Conservation (phyloP, 169 alveolate species). For the Plasmodium billcollinsi region DNA sequence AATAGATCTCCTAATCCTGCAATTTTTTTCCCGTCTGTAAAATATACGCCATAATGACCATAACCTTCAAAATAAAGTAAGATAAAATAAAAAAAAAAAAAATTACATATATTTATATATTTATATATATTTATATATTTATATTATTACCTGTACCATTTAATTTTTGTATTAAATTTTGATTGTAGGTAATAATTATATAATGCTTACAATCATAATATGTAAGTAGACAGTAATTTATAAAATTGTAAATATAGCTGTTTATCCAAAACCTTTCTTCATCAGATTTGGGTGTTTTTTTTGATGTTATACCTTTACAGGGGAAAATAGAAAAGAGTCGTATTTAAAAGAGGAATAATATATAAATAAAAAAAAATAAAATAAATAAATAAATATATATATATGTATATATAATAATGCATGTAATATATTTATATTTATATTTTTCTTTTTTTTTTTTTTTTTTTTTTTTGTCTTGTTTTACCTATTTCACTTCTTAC, state of each 20-base stretch:
- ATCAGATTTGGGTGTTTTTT: constrained; percentile 23
- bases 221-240: constrained; percentile 50
- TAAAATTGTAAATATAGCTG: constrained; percentile 67
- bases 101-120: too few relatives aligned
- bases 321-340: neutral
- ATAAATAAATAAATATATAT: too few relatives aligned
- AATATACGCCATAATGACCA: constrained; percentile 63
- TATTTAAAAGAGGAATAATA: neutral
- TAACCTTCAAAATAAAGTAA: constrained; percentile 12
- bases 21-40: constrained; percentile 69
- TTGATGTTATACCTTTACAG: constrained; percentile 55
- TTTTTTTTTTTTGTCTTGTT: neutral
- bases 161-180: constrained; percentile 59
- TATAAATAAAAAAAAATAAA: neutral
- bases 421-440: neutral
- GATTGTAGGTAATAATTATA: constrained; percentile 40
- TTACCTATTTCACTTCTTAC: constrained; percentile 70
- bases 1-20: constrained; percentile 60
- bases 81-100: neutral
- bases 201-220: constrained; percentile 70
- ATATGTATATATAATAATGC: neutral
- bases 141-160: constrained; percentile 56
- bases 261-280: constrained; percentile 66
- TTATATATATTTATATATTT: too few relatives aligned
- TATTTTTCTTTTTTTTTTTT: neutral